Base-by-base conservation (phyloP, 805 yeast genomes). In the Sugiyamaella boreocaroliniensis region DNA sequence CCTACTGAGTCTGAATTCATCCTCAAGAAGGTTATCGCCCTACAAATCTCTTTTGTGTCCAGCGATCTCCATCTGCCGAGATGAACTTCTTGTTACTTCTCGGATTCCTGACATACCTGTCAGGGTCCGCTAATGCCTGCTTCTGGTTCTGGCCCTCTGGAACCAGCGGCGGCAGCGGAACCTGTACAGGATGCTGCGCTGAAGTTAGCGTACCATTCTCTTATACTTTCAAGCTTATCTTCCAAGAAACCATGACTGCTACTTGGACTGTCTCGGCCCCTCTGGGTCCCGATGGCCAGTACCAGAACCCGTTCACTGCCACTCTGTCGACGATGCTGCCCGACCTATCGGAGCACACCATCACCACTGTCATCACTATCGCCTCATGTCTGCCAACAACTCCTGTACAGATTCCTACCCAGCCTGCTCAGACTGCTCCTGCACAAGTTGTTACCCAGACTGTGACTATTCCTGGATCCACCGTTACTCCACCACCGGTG, bases 301-400 rank as follows among this genome's bases (percentile, higher is more conserved):
- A 56, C 22, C 45, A 50, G 15, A 58, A 52, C 34, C 55, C 58
- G 9, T 57, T 58, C 48, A 48, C 57, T 18, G 62, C 59, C 1
- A 55, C 62, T 43, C 43, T 61, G 29, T 54, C 64, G 7, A 64
- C 66, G 1, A 67, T 75, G 0, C 65, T 82, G 14, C 72, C 74
- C 19, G 76, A 80, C 41, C 84, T 53, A 4, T 86, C 81, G 51
- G 66, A 82, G 2, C 71, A 80, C 29, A 51, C 62, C 5, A 44
- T 57, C 29, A 57, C 64, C 15, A 55, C 64, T 29, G 61, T 55
- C 19, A 54, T 64, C 10, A 56, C 56, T 29, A 58, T 54, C 15
- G 62, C 49, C 32, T 53, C 58, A n/a, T 59, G 60, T 40, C 46
- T 46, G 20, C 51, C 55, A 45, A 53, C 55, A 14, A 55, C 52